These are phyloP conservation scores for Aspergillus ruber DNA, from an alignment of 2,329 filamentous ascomycete species.

Conservation along the genomic window DNA sequence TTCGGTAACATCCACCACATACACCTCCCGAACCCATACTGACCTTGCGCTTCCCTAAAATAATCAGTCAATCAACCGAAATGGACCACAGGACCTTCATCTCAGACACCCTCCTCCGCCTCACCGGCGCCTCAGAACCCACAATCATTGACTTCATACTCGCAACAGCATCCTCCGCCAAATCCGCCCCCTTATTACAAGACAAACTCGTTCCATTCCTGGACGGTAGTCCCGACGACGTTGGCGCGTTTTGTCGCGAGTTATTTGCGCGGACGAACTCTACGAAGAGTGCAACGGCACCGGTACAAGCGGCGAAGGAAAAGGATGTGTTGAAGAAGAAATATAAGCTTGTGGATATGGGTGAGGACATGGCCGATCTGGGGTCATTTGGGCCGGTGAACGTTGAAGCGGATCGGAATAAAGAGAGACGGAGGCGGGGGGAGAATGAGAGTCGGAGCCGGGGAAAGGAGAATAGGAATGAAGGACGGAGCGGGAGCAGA, in stretches of 20 bases:
- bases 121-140: conserved; percentile 51
- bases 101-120: conserved; percentile 47
- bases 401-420: conserved; percentile 34
- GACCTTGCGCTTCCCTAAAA: too few species aligned
- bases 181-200: conserved; percentile 42
- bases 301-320: conserved; percentile 5
- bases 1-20: too few species aligned
- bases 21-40: too few species aligned
- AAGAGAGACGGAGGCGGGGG: conserved; percentile 13
- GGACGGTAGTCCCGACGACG: conserved; percentile 42
- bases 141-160: conserved; percentile 54
- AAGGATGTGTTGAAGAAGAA: conserved; percentile 39
- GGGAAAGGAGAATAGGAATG: conserved; percentile 16
- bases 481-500: conserved; percentile 14
- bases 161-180: conserved; percentile 47
- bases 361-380: conserved; percentile 35
- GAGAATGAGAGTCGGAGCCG: conserved; percentile 18
- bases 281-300: not conserved
- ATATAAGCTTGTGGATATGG: conserved; percentile 51
- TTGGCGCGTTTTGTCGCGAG: conserved; percentile 43
- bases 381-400: conserved; percentile 24
- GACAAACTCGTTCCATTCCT: conserved; percentile 49
- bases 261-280: conserved; percentile 31
- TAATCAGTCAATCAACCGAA: conserved; percentile 5
- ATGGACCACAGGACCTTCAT: conserved; percentile 39